Percentiles rank a stretch among this genome's conserved stretches.
Conservation (phyloP, 2,329 filamentous ascomycete genomes). For the Neofusicoccum parvum region DNA sequence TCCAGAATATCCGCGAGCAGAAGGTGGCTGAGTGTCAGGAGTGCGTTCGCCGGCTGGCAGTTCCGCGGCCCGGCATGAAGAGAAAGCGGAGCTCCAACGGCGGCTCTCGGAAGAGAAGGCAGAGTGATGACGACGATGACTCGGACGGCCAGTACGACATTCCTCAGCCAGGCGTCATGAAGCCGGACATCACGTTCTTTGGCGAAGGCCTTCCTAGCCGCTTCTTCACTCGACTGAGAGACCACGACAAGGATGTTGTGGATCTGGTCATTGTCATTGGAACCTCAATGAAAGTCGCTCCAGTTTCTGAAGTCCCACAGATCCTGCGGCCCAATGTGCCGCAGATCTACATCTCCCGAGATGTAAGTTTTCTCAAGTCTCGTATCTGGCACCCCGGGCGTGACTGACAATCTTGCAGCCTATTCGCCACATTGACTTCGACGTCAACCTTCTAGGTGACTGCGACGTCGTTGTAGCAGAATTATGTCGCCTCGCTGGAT, state of each 20-base stretch:
- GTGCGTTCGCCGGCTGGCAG: constrained; percentile 62
- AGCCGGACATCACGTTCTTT: constrained; percentile 97
- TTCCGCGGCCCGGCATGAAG: constrained; percentile 52
- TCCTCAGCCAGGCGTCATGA: constrained; percentile 79
- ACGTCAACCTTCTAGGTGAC: constrained; percentile 93
- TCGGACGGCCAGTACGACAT: constrained; percentile 66
- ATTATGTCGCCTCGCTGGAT: constrained; percentile 78
- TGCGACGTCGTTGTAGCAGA: constrained; percentile 90
- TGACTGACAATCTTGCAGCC: constrained; percentile 49
- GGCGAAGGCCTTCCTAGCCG: constrained; percentile 84
- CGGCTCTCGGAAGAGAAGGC: constrained; percentile 47
- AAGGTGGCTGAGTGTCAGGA: constrained; percentile 75
- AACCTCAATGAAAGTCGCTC: constrained; percentile 92
- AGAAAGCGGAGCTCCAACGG: constrained; percentile 56
- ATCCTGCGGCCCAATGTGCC: constrained; percentile 78
- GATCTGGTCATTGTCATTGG: constrained; percentile 96
- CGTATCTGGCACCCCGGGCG: constrained; percentile 21
- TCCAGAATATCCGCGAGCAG: constrained; percentile 74
- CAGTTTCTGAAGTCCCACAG: constrained; percentile 87
- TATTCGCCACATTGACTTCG: constrained; percentile 88
- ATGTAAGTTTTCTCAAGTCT: constrained; percentile 48
- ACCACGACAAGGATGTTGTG: constrained; percentile 75
- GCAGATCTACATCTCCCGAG: constrained; percentile 86
- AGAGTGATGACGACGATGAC: constrained; percentile 58
- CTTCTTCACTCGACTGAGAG: constrained; percentile 79